Evolutionary conservation across 208 protist genomes (phyloP).

Genomic region (Crithidia brevicula): DNA sequence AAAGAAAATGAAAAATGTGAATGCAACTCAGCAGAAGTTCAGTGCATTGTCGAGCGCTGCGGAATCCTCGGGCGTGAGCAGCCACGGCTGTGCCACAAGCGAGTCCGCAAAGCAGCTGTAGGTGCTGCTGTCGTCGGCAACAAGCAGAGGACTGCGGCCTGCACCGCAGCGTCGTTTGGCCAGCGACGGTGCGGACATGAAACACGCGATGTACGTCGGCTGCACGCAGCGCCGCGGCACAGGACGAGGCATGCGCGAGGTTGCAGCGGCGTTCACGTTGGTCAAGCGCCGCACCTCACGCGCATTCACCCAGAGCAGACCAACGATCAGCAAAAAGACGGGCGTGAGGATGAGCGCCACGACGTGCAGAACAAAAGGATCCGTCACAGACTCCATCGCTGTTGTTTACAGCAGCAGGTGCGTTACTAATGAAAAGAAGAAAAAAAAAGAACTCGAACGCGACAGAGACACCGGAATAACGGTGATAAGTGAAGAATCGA

Average conservation of each 20-base stretch:
- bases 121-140: constrained; percentile 1
- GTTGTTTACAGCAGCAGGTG: background rate
- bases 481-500: background rate
- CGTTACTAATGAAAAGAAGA: background rate
- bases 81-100: background rate
- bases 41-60: background rate
- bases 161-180: too few relatives aligned
- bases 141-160: background rate
- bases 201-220: constrained; percentile 1
- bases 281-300: background rate
- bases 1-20: background rate
- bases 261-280: background rate
- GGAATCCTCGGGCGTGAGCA: background rate
- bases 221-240: background rate
- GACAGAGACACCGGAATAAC: background rate
- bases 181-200: background rate
- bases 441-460: background rate
- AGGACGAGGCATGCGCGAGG: background rate
- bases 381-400: background rate
- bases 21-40: background rate
- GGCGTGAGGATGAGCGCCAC: constrained; percentile 1
- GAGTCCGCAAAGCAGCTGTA: constrained; percentile 13
- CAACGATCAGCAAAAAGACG: background rate
- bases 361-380: constrained; percentile 1
- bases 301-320: background rate